Percentiles rank a stretch among this genome's conserved stretches.
Conservation (phyloP, 2,329 filamentous ascomycete genomes). For the Madurella mycetomatis region DNA sequence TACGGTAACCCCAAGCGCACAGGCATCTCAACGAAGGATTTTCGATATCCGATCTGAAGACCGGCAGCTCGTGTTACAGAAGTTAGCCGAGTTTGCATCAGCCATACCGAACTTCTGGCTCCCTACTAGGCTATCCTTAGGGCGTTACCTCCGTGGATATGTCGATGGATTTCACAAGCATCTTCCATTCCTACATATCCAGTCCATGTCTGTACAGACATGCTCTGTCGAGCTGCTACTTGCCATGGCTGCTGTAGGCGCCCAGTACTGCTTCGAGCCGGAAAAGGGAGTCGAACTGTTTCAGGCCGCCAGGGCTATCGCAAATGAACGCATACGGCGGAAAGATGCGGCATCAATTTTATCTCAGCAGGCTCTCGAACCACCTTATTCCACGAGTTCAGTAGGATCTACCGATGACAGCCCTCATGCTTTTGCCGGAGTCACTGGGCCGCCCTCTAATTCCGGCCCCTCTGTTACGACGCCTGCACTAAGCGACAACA, state of each 20-base stretch:
- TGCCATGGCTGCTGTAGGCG: conserved; percentile 46
- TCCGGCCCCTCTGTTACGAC: too few relatives aligned
- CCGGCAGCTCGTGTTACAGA: conserved; percentile 5
- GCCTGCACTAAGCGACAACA: background rate
- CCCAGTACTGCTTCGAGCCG: conserved; percentile 46
- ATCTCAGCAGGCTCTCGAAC: background rate
- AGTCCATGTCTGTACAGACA: conserved; percentile 10
- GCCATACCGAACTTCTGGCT: conserved; percentile 14
- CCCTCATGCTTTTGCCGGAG: too few relatives aligned
- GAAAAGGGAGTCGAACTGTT: conserved; percentile 52
- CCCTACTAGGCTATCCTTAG: conserved; percentile 17
- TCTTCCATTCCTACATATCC: conserved; percentile 36
- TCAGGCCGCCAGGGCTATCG: conserved; percentile 51
- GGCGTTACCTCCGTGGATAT: conserved; percentile 21
- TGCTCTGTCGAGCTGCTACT: conserved; percentile 40
- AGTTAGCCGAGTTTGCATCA: conserved; percentile 6
- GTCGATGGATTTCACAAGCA: conserved; percentile 41
- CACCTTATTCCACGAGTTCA: background rate
- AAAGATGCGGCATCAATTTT: conserved; percentile 41
- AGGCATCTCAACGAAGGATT: background rate
- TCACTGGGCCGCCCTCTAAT: too few relatives aligned
- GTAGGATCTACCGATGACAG: background rate
- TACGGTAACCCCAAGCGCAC: background rate
- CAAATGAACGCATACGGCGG: conserved; percentile 47
- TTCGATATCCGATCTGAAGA: conserved; percentile 11